phyloP scores from a whole-genome alignment of 331 rosid genomes.

The Stylosanthes scabra region DNA sequence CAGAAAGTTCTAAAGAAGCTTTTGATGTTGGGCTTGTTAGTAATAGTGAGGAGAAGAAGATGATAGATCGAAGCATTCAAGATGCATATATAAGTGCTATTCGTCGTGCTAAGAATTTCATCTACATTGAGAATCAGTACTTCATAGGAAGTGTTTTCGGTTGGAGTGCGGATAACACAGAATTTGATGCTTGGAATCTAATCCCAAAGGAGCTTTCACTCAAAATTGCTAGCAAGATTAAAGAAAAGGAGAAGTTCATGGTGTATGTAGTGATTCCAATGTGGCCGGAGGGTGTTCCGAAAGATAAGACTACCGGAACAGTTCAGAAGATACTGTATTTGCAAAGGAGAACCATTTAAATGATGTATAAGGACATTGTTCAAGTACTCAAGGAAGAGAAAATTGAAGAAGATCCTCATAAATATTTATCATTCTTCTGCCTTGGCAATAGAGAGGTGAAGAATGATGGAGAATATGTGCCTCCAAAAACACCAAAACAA shows the following conservation, averaged over 20 bases:
- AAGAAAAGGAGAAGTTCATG: slow-evolving; percentile 79
- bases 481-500: slow-evolving; percentile 67
- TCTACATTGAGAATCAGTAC: slow-evolving; percentile 91
- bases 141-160: slow-evolving; percentile 87
- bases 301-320: slow-evolving; percentile 56
- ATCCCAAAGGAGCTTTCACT: slow-evolving; percentile 94
- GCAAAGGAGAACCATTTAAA: slow-evolving; percentile 94
- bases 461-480: slow-evolving; percentile 71
- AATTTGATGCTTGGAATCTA: slow-evolving; percentile 72
- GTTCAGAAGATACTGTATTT: slow-evolving; percentile 95
- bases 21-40: slow-evolving; percentile 80
- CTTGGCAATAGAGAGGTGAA: slow-evolving; percentile 80
- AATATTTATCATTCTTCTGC: slow-evolving; percentile 88
- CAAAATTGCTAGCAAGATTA: slow-evolving; percentile 83
- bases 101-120: slow-evolving; percentile 89
- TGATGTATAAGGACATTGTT: slow-evolving; percentile 79
- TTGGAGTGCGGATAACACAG: slow-evolving; percentile 71
- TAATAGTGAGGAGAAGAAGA: slow-evolving; percentile 77
- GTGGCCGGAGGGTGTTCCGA: slow-evolving; percentile 95
- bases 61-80: slow-evolving; percentile 88
- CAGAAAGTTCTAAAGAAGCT: slow-evolving; percentile 82
- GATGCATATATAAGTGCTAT: slow-evolving; percentile 92
- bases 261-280: slow-evolving; percentile 85
- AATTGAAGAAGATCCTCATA: slow-evolving; percentile 68
- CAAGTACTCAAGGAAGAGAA: slow-evolving; percentile 58